These are phyloP conservation scores for Prunus fruticosa DNA, from an alignment of 306 rosid species.

Conservation along the genomic window DNA sequence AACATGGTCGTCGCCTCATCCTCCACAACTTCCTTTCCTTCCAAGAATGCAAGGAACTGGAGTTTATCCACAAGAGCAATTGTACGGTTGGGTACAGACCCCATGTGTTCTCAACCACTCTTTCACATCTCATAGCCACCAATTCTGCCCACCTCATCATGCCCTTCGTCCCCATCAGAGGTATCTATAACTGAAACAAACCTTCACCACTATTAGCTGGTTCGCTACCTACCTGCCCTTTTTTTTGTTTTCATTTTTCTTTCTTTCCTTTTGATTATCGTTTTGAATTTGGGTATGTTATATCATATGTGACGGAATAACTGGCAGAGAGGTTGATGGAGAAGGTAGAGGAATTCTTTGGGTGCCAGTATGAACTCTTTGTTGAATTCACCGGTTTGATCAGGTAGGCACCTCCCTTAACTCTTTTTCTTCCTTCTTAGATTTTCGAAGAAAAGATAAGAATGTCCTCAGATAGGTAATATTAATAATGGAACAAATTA, in stretches of 20 bases:
- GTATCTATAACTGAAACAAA: constrained; percentile 14
- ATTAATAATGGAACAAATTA: neutral
- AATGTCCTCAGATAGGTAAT: neutral
- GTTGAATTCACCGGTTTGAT: constrained; percentile 92
- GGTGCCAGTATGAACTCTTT: constrained; percentile 74
- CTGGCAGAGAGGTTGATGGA: constrained; percentile 84
- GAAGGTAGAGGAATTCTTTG: constrained; percentile 77
- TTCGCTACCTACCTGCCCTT: neutral
- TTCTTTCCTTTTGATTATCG: neutral
- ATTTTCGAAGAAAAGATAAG: no score
- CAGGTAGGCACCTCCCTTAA: constrained; percentile 40
- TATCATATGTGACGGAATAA: constrained; percentile 1
- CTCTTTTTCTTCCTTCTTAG: neutral
- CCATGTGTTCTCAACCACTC: constrained; percentile 80
- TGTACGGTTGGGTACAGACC: constrained; percentile 88
- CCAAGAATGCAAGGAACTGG: constrained; percentile 48
- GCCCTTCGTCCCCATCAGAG: constrained; percentile 83
- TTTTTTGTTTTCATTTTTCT: neutral
- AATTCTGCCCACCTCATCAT: constrained; percentile 61
- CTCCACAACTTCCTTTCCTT: constrained; percentile 41
- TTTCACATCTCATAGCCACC: constrained; percentile 80
- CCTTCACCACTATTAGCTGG: no score
- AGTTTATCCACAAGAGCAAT: constrained; percentile 85
- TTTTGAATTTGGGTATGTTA: neutral
- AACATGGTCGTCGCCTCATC: constrained; percentile 45